phyloP scores from a whole-genome alignment of 1,284 basidiomycete species.

The Naganishia sp. region DNA sequence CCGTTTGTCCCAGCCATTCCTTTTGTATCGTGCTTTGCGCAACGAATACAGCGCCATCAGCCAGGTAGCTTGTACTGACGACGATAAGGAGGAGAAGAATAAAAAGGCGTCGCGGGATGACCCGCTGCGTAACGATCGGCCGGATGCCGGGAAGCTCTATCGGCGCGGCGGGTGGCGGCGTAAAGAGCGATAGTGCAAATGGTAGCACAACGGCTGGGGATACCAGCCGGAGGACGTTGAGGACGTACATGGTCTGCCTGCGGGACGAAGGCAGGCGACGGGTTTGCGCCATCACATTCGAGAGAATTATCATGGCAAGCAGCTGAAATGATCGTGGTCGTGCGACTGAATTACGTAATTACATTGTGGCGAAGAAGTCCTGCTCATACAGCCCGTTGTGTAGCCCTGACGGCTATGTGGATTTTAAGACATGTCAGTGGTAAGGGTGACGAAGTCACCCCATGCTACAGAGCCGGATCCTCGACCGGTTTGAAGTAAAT shows the following conservation, averaged over 20 bases:
- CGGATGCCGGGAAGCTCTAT: constrained; percentile 32
- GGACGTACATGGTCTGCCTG: constrained; percentile 4
- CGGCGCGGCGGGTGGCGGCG: constrained; percentile 41
- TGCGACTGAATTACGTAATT: constrained; percentile 4
- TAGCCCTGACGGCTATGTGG: too few species aligned
- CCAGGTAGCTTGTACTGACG: constrained; percentile 42
- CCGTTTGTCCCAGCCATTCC: constrained; percentile 62
- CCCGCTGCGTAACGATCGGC: constrained; percentile 64
- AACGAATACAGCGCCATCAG: constrained; percentile 60
- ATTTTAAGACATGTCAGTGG: too few species aligned
- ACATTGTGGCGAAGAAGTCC: background rate
- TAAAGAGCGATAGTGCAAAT: constrained; percentile 63
- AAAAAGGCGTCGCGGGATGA: constrained; percentile 67
- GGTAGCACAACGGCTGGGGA: constrained; percentile 67
- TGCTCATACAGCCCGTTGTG: too few species aligned
- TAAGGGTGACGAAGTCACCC: too few species aligned
- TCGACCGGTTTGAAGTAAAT: constrained; percentile 65
- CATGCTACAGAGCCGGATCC: background rate
- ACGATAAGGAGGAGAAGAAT: constrained; percentile 70
- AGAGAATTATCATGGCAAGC: background rate
- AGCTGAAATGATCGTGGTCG: background rate
- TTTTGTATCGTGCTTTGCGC: constrained; percentile 65
- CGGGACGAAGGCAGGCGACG: background rate
- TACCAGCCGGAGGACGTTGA: constrained; percentile 63
- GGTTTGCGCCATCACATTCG: background rate